These are phyloP conservation scores for Colletotrichum coccodes DNA, from an alignment of 2,329 filamentous ascomycete species.

Conservation along the genomic window DNA sequence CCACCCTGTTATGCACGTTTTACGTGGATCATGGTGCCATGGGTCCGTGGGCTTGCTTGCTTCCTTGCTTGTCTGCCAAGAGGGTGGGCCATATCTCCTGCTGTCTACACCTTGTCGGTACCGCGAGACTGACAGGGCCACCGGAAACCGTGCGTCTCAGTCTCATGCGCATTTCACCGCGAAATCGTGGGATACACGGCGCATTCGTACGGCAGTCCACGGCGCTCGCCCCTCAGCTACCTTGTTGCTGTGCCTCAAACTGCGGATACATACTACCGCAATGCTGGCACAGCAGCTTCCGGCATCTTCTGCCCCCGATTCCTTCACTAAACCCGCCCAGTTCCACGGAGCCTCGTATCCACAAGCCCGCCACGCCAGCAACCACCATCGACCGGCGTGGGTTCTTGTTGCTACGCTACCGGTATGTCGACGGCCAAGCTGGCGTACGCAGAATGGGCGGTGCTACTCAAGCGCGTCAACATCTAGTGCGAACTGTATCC, in stretches of 20 bases:
- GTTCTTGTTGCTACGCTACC: slow-evolving; percentile 15
- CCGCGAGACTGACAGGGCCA: neutral
- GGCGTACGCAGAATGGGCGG: slow-evolving; percentile 12
- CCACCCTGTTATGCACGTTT: slow-evolving; percentile 16
- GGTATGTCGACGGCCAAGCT: neutral
- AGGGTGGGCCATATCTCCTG: neutral
- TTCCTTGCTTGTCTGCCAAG: slow-evolving; percentile 5
- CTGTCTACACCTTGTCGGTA: neutral
- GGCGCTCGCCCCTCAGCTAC: neutral
- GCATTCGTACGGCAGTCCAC: neutral
- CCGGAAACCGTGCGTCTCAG: neutral
- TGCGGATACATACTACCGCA: neutral
- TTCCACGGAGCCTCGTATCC: slow-evolving; percentile 10
- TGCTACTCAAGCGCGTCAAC: slow-evolving; percentile 14
- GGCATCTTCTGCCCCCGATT: neutral
- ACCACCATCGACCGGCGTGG: neutral
- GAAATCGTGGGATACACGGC: neutral
- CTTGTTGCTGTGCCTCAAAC: neutral
- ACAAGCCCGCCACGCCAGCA: slow-evolving; percentile 13
- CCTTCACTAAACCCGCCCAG: neutral
- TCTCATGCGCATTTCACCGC: neutral
- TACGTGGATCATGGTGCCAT: slow-evolving; percentile 10
- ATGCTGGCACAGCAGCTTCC: neutral
- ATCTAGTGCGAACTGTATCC: neutral
- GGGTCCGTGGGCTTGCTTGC: neutral